phyloP scores from a whole-genome alignment of 2,329 filamentous ascomycete genomes.

The Penicillium sp. region DNA sequence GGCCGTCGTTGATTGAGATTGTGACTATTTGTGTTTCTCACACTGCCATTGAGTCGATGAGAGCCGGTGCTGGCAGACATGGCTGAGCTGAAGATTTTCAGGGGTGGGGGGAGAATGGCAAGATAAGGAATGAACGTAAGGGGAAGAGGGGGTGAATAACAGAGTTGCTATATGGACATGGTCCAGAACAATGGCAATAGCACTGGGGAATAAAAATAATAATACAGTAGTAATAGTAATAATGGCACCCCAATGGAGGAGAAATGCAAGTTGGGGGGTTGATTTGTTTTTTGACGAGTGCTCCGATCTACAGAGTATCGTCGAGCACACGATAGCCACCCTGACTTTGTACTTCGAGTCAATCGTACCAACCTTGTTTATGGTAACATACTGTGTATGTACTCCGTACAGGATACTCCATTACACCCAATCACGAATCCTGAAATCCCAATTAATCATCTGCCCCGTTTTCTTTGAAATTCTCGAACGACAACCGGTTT shows the following conservation, averaged over 20 bases:
- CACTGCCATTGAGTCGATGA: constrained; percentile 36
- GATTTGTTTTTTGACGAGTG: constrained; percentile 4
- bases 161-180: neutral
- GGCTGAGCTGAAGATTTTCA: constrained; percentile 13
- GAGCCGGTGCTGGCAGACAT: constrained; percentile 19
- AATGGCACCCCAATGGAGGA: too few species aligned
- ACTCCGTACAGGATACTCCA: neutral
- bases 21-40: constrained; percentile 23
- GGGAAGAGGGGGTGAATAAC: neutral
- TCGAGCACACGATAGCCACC: constrained; percentile 9
- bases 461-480: neutral
- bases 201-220: neutral
- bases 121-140: neutral
- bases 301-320: constrained; percentile 23
- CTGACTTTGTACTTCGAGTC: neutral
- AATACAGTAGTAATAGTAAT: too few species aligned
- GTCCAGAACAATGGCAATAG: neutral
- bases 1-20: constrained; percentile 27
- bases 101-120: constrained; percentile 8
- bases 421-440: constrained; percentile 19
- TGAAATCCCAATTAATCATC: constrained; percentile 21
- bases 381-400: too few species aligned
- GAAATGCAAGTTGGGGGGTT: neutral
- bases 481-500: neutral
- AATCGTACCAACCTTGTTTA: too few species aligned